Evolutionary conservation across 23 red algal genomes (phyloP).

Genomic region (Rhodosorus marinus): DNA sequence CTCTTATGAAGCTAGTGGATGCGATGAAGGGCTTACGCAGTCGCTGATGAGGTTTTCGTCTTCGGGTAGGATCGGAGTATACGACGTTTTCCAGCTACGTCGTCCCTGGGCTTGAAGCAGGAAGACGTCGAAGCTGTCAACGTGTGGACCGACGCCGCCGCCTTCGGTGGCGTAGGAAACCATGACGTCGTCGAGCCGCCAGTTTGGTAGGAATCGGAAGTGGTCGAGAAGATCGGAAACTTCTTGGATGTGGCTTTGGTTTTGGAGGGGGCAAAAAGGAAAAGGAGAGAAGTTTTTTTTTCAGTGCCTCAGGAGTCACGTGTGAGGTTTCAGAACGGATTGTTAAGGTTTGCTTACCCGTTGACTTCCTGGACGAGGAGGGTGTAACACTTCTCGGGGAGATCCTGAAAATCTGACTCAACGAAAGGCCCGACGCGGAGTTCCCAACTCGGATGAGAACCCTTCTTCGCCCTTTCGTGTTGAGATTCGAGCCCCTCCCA

Average conservation of each 20-base stretch:
- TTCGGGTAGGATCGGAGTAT: conserved; percentile 13
- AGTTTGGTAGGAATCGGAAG: conserved; percentile 54
- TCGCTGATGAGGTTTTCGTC: conserved; percentile 20
- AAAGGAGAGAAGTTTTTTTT: no score
- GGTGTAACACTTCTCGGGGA: conserved; percentile 33
- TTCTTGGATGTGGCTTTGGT: conserved; percentile 24
- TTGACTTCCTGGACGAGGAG: conserved; percentile 49
- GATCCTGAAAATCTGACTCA: conserved; percentile 6
- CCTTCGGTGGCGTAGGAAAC: conserved; percentile 37
- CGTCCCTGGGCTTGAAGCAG: conserved; percentile 38
- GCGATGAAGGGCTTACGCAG: not conserved
- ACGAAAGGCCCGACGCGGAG: conserved; percentile 28
- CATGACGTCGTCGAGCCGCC: conserved; percentile 80
- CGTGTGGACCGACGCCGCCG: conserved; percentile 74
- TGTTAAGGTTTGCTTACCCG: not conserved
- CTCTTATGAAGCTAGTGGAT: not conserved
- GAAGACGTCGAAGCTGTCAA: conserved; percentile 90
- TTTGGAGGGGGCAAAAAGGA: no score
- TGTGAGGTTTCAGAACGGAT: not conserved
- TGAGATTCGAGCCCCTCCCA: not conserved
- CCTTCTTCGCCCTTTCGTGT: conserved; percentile 1
- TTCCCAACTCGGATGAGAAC: conserved; percentile 2
- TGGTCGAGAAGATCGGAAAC: conserved; percentile 18
- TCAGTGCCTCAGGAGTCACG: not conserved
- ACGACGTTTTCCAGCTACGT: conserved; percentile 33